Conservation (phyloP, 1,284 basidiomycete species). For the Cryptococcus hybrid region DNA sequence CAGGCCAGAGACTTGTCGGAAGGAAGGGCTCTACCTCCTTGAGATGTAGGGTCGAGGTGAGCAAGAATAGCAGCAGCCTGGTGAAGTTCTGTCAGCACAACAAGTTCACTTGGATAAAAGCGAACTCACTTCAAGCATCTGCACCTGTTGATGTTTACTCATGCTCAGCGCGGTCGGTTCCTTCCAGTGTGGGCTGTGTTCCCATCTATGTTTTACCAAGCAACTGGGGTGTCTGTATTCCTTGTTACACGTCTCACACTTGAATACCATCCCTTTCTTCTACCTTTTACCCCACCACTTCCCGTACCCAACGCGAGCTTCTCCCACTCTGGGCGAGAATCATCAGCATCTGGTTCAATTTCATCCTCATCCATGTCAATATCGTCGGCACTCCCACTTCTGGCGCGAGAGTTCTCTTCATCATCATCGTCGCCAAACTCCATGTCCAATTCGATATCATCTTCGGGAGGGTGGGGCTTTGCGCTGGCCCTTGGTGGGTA, state of each 20-base stretch:
- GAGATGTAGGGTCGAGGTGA: slow-evolving; percentile 63
- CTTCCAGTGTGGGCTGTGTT: slow-evolving; percentile 96
- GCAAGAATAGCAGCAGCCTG: slow-evolving; percentile 92
- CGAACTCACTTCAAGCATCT: slow-evolving; percentile 76
- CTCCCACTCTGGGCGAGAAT: slow-evolving; percentile 26
- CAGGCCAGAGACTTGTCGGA: slow-evolving; percentile 78
- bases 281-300: slow-evolving; percentile 54
- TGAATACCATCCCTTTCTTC: slow-evolving; percentile 74
- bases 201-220: slow-evolving; percentile 96
- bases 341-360: slow-evolving; percentile 11
- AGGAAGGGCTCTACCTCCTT: slow-evolving; percentile 71
- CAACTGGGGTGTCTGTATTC: slow-evolving; percentile 93
- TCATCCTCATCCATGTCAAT: slow-evolving; percentile 40
- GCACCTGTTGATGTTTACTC: slow-evolving; percentile 97
- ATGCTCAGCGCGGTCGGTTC: slow-evolving; percentile 91
- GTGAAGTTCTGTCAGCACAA: not conserved
- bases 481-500: slow-evolving; percentile 22
- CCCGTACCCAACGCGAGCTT: slow-evolving; percentile 47
- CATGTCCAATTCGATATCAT: slow-evolving; percentile 49
- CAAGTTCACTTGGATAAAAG: not conserved
- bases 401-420: slow-evolving; percentile 17
- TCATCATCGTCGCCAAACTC: slow-evolving; percentile 39
- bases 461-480: slow-evolving; percentile 15
- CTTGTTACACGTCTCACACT: slow-evolving; percentile 90
- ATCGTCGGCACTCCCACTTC: slow-evolving; percentile 27